These are phyloP conservation scores for Russula emetica DNA, from an alignment of 768 basidiomycete genomes.

Conservation along the genomic window DNA sequence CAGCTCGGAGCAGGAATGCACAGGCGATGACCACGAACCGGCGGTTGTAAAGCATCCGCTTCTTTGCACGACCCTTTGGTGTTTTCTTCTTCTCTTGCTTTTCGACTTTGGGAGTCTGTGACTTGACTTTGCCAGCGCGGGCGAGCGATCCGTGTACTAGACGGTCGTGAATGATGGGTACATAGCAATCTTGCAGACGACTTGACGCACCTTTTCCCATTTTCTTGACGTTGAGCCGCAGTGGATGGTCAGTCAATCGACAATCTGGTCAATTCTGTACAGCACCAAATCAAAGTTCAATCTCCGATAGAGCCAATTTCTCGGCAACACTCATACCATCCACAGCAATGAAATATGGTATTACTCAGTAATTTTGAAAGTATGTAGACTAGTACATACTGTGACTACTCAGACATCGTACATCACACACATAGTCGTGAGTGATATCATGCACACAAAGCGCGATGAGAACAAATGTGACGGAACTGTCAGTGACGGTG, in stretches of 20 bases:
- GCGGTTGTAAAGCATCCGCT: conserved; percentile 90
- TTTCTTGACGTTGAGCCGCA: conserved; percentile 28
- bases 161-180: not conserved
- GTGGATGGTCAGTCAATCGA: conserved; percentile 1
- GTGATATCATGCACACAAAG: too few species aligned
- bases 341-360: not conserved
- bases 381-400: not conserved
- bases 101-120: conserved; percentile 96
- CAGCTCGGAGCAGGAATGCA: not conserved
- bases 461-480: not conserved
- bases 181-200: not conserved
- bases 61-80: conserved; percentile 97
- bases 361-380: not conserved
- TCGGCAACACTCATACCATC: not conserved
- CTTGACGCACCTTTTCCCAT: conserved; percentile 30
- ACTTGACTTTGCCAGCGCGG: conserved; percentile 99
- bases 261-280: conserved; percentile 17
- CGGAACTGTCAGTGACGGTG: not conserved
- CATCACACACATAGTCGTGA: not conserved
- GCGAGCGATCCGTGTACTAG: conserved; percentile 98
- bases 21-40: conserved; percentile 49
- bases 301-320: not conserved
- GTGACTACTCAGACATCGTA: not conserved
- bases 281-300: conserved; percentile 15
- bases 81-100: conserved; percentile 99